These are phyloP conservation scores for Trametes versicolor DNA, from an alignment of 1,284 basidiomycete genomes.

Conservation along the genomic window DNA sequence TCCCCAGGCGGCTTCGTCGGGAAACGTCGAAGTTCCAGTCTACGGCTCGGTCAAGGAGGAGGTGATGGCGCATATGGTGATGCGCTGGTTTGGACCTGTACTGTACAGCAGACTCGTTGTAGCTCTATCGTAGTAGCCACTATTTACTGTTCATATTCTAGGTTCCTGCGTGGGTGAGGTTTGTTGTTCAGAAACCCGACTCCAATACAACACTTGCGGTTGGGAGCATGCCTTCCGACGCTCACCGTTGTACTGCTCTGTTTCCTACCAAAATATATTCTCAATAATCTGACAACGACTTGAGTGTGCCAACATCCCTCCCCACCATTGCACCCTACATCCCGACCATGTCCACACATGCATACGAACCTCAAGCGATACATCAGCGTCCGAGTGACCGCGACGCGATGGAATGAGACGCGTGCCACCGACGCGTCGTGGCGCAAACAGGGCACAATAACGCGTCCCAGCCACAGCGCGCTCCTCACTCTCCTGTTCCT, in stretches of 20 bases:
- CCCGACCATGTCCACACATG: no score
- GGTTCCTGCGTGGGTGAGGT: neutral
- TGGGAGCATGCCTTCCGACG: no score
- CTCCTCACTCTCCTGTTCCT: no score
- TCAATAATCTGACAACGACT: no score
- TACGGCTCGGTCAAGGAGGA: conserved; percentile 51
- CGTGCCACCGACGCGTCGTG: conserved; percentile 15
- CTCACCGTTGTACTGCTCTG: no score
- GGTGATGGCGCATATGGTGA: conserved; percentile 11
- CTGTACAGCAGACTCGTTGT: conserved; percentile 24
- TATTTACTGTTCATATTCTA: conserved; percentile 1
- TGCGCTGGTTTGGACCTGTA: conserved; percentile 8
- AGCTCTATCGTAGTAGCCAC: conserved; percentile 22
- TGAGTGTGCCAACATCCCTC: no score
- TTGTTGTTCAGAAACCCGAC: no score
- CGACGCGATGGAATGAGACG: neutral
- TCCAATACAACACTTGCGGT: no score
- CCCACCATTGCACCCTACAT: no score
- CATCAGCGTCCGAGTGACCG: neutral
- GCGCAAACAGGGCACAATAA: conserved; percentile 13
- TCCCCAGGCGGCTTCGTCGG: conserved; percentile 68
- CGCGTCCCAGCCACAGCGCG: conserved; percentile 9
- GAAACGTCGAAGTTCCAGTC: conserved; percentile 82
- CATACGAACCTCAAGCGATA: no score
- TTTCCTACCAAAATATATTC: no score